A percentile compares a stretch with the other conserved stretches of the same genome.
These are phyloP conservation scores for Ploettnerulaceae sp. DNA, from an alignment of 2,329 filamentous ascomycete genomes.

Conservation along the genomic window DNA sequence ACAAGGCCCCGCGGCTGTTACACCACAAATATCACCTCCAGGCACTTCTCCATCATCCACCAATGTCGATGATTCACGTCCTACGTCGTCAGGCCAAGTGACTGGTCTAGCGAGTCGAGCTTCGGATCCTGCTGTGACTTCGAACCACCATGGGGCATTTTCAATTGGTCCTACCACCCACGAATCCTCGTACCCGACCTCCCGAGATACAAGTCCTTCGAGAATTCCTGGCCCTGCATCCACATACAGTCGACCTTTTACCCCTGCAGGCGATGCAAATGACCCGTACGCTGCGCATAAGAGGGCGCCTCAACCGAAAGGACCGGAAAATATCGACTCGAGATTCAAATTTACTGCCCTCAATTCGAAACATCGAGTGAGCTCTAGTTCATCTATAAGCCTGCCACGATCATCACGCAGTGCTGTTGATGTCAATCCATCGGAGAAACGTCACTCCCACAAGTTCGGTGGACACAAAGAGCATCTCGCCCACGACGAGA, in stretches of 20 bases:
- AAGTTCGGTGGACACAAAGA: slow-evolving; percentile 44
- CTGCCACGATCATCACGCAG: slow-evolving; percentile 41
- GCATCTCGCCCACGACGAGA: slow-evolving; percentile 40
- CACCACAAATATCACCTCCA: slow-evolving; percentile 62
- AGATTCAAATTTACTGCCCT: slow-evolving; percentile 71
- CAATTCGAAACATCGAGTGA: slow-evolving; percentile 62
- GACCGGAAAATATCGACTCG: slow-evolving; percentile 65
- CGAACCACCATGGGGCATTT: slow-evolving; percentile 28
- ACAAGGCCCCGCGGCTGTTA: slow-evolving; percentile 50
- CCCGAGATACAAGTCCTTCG: slow-evolving; percentile 60
- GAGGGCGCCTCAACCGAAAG: slow-evolving; percentile 63
- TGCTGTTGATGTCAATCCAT: slow-evolving; percentile 38
- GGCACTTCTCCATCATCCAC: slow-evolving; percentile 41
- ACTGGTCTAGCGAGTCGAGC: slow-evolving; percentile 25
- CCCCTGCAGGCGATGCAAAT: slow-evolving; percentile 72
- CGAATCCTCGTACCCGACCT: slow-evolving; percentile 47
- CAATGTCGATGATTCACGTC: slow-evolving; percentile 29
- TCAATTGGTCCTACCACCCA: slow-evolving; percentile 36
- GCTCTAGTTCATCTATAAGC: slow-evolving; percentile 47
- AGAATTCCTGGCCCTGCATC: slow-evolving; percentile 55
- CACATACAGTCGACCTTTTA: slow-evolving; percentile 68
- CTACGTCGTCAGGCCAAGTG: slow-evolving; percentile 32
- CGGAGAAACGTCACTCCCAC: slow-evolving; percentile 49
- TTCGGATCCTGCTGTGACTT: slow-evolving; percentile 16
- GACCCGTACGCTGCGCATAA: slow-evolving; percentile 85